A percentile compares a stretch with the other conserved stretches of the same genome.
These are phyloP conservation scores for Pelagophyceae sp. DNA, from an alignment of 352 stramenopile genomes.

Conservation along the genomic window DNA sequence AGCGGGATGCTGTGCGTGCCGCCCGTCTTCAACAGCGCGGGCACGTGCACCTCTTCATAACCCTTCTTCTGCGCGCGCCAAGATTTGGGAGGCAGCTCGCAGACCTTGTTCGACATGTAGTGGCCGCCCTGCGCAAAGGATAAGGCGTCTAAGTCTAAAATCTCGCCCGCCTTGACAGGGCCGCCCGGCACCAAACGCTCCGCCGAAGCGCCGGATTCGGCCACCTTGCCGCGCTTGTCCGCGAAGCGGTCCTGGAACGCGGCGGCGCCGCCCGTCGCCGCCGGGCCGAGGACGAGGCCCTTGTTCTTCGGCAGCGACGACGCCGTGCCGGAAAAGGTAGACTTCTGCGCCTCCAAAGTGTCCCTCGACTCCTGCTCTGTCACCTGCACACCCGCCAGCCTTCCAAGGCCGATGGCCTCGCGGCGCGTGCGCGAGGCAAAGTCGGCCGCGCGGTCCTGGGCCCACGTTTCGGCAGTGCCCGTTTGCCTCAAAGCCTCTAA, in stretches of 20 bases:
- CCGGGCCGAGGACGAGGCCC: neutral
- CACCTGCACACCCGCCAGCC: constrained; percentile 35
- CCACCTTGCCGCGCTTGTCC: constrained; percentile 30
- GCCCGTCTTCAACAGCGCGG: constrained; percentile 67
- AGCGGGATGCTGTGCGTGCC: constrained; percentile 51
- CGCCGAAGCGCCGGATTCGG: constrained; percentile 19
- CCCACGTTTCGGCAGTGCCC: constrained; percentile 82
- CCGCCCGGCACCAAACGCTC: constrained; percentile 17
- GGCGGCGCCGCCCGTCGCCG: neutral
- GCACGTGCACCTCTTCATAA: constrained; percentile 98
- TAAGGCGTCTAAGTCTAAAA: constrained; percentile 87
- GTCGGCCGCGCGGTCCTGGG: constrained; percentile 72
- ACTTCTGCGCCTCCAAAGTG: neutral
- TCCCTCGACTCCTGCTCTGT: neutral
- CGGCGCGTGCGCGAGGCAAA: constrained; percentile 68
- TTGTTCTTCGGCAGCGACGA: neutral
- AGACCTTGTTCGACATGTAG: constrained; percentile 96
- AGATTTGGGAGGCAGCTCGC: constrained; percentile 84
- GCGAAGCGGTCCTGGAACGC: neutral
- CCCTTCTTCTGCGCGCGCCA: constrained; percentile 95
- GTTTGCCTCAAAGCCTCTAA: constrained; percentile 75
- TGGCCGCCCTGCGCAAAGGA: constrained; percentile 87
- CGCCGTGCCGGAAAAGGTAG: neutral
- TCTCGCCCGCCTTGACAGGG: constrained; percentile 50
- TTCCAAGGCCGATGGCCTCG: constrained; percentile 65